A percentile compares a stretch with the other conserved stretches of the same genome.
Evolutionary conservation across 768 basidiomycete genomes (phyloP).

Genomic region (Coprinopsis strossmayeri): DNA sequence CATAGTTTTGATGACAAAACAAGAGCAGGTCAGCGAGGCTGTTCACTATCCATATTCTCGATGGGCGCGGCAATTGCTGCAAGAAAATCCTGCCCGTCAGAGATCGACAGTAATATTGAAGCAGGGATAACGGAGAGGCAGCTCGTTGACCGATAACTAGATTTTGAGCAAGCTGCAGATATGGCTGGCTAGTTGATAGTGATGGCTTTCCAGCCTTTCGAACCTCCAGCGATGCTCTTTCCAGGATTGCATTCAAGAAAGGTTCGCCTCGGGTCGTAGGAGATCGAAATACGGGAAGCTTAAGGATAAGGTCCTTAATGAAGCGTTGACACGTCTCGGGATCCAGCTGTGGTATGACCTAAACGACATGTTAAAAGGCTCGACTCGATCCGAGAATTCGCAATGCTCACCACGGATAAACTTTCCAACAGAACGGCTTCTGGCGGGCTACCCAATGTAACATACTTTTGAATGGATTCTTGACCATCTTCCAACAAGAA

Average conservation of each 20-base stretch:
- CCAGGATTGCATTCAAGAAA: not conserved
- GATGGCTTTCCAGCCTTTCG: not conserved
- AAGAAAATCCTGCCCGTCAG: constrained; percentile 41
- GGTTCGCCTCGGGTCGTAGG: not conserved
- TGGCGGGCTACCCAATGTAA: constrained; percentile 34
- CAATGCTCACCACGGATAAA: constrained; percentile 38
- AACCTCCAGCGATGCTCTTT: not conserved
- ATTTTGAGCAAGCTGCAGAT: constrained; percentile 30
- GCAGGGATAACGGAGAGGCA: constrained; percentile 30
- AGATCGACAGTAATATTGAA: constrained; percentile 45
- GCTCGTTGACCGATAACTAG: constrained; percentile 31
- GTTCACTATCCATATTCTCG: constrained; percentile 39
- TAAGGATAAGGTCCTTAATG: constrained; percentile 13
- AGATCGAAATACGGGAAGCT: constrained; percentile 10
- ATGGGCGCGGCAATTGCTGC: constrained; percentile 34
- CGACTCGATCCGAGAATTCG: not conserved
- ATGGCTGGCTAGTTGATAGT: constrained; percentile 20
- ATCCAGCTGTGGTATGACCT: constrained; percentile 47
- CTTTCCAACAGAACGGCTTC: constrained; percentile 43
- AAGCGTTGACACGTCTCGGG: constrained; percentile 37
- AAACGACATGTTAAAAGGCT: not conserved
- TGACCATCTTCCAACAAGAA: constrained; percentile 53
- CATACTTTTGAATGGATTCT: constrained; percentile 37
- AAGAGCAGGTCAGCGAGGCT: constrained; percentile 37
- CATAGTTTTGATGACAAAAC: constrained; percentile 10